phyloP scores from a whole-genome alignment of 1,139 yeast species.

The Yamadazyma conglobata region DNA sequence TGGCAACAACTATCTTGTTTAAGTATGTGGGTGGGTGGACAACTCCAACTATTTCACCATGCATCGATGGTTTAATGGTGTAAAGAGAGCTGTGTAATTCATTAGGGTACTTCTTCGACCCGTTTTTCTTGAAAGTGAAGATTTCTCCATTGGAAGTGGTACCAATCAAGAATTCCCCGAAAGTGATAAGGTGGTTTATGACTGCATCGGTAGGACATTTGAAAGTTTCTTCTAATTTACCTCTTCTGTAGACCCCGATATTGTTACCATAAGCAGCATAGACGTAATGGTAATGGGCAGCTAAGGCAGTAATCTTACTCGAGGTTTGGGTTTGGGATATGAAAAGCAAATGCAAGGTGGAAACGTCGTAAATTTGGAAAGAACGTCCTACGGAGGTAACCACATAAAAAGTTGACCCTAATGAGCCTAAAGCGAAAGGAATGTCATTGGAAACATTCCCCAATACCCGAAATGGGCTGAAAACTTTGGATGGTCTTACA shows the following conservation, averaged over 20 bases:
- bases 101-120: constrained; percentile 51
- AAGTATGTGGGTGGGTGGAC: constrained; percentile 89
- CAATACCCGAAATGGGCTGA: constrained; percentile 45
- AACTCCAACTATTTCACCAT: constrained; percentile 68
- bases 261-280: constrained; percentile 72
- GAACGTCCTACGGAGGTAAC: constrained; percentile 89
- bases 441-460: constrained; percentile 75
- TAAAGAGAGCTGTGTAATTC: constrained; percentile 64
- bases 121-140: constrained; percentile 59
- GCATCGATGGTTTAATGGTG: constrained; percentile 49
- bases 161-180: constrained; percentile 79
- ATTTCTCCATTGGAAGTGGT: constrained; percentile 51
- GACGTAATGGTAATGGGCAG: constrained; percentile 82
- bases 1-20: constrained; percentile 79
- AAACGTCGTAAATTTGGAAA: constrained; percentile 91
- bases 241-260: constrained; percentile 81
- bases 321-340: constrained; percentile 81
- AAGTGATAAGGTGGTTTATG: constrained; percentile 53
- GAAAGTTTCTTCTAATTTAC: constrained; percentile 61
- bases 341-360: constrained; percentile 79
- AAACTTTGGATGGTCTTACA: constrained; percentile 29
- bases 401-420: constrained; percentile 83
- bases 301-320: constrained; percentile 62
- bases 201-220: constrained; percentile 30
- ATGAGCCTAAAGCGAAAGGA: constrained; percentile 84